Evolutionary conservation across 257 asterid species (phyloP).

Genomic region (Jacaranda copaia): DNA sequence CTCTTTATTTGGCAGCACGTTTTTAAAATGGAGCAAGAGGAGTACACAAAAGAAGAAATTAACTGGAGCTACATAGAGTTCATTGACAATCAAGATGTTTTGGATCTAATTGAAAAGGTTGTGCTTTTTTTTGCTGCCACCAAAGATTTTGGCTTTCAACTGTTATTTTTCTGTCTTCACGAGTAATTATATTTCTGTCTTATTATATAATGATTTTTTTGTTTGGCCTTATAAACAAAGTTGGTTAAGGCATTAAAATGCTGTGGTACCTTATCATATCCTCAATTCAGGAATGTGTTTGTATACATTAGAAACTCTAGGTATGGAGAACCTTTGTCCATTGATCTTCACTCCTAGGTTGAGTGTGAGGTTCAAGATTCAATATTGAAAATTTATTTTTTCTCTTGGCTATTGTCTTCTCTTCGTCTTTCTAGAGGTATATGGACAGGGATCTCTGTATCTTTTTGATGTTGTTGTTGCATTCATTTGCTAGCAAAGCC

Average conservation of each 20-base stretch:
- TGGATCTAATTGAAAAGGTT: slow-evolving; percentile 97
- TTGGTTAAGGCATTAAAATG: background rate
- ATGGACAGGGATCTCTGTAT: background rate
- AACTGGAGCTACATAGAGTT: slow-evolving; percentile 92
- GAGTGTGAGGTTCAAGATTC: too few species aligned
- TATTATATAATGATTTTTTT: background rate
- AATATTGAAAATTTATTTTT: too few species aligned
- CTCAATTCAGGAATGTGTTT: background rate
- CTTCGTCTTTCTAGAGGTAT: too few species aligned
- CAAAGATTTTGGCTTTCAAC: slow-evolving; percentile 19
- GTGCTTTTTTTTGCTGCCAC: slow-evolving; percentile 26
- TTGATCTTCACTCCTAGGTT: too few species aligned
- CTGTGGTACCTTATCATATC: background rate
- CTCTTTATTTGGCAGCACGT: slow-evolving; percentile 64
- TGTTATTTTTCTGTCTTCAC: background rate
- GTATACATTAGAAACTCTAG: background rate
- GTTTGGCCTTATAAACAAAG: background rate
- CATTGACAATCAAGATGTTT: slow-evolving; percentile 94
- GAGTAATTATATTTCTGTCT: slow-evolving; percentile 2
- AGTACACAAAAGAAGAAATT: slow-evolving; percentile 79
- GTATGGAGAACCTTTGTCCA: too few species aligned
- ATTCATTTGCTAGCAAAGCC: background rate
- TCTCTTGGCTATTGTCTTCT: too few species aligned
- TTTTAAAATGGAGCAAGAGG: slow-evolving; percentile 37
- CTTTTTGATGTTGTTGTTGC: background rate